phyloP scores from a whole-genome alignment of 2,329 filamentous ascomycete species.

The Calonectria pseudoturangicola region DNA sequence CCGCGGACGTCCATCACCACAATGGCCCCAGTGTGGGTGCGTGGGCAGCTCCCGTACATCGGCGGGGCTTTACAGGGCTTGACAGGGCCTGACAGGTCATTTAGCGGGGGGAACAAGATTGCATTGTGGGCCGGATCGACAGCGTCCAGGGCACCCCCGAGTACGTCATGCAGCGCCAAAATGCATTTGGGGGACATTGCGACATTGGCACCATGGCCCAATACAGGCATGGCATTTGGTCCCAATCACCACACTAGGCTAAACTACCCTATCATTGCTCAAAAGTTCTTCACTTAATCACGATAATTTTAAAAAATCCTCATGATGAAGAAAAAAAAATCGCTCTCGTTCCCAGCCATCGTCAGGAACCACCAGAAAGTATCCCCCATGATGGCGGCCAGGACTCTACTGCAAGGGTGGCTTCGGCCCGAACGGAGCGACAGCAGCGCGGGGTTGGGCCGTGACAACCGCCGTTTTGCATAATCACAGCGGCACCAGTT shows the following conservation, averaged over 20 bases:
- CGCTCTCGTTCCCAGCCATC: background rate
- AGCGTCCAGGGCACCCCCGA: background rate
- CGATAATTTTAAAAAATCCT: background rate
- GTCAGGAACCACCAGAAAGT: conserved; percentile 2
- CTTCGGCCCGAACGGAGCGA: conserved; percentile 28
- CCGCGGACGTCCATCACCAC: no score
- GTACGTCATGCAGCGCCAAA: conserved; percentile 7
- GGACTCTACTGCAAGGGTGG: conserved; percentile 13
- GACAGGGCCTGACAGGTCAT: conserved; percentile 7
- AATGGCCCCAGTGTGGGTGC: no score
- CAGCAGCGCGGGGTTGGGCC: conserved; percentile 22
- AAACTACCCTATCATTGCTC: background rate
- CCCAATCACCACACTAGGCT: conserved; percentile 4
- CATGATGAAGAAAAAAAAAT: background rate
- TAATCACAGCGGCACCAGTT: conserved; percentile 2
- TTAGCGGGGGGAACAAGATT: conserved; percentile 23
- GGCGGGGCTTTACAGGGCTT: background rate
- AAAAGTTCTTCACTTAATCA: conserved; percentile 5
- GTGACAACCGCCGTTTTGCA: conserved; percentile 14
- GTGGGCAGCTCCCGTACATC: no score
- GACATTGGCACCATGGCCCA: conserved; percentile 1
- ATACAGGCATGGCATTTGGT: conserved; percentile 8
- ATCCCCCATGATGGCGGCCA: background rate
- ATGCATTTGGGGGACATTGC: background rate
- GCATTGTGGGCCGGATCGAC: conserved; percentile 18